A percentile compares a stretch with the other conserved stretches of the same genome.
Conservation (phyloP, 768 basidiomycete genomes). For the Megacollybia marginata region DNA sequence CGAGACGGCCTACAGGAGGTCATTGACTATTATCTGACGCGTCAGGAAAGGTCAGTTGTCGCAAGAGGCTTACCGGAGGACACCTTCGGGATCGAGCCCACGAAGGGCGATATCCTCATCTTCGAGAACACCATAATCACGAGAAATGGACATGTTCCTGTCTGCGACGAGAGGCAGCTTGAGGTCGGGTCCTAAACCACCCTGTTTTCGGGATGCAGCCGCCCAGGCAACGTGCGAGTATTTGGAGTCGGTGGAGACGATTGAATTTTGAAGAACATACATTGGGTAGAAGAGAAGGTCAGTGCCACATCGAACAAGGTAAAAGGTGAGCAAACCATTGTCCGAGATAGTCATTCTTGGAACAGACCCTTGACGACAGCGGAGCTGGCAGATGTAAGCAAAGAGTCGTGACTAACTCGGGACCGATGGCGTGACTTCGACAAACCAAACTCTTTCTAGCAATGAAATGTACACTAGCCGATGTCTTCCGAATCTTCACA, state of each 20-base stretch:
- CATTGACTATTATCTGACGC: constrained; percentile 87
- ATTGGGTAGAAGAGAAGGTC: no score
- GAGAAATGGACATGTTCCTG: constrained; percentile 68
- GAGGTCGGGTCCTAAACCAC: constrained; percentile 86
- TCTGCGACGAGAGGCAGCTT: constrained; percentile 80
- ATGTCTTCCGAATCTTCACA: no score
- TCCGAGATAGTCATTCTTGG: no score
- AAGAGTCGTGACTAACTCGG: no score
- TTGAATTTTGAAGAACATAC: no score
- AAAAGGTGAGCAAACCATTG: no score
- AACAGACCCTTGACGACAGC: no score
- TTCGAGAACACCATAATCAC: constrained; percentile 85
- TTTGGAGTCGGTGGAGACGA: constrained; percentile 85
- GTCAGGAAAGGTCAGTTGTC: background rate
- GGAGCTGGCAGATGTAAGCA: no score
- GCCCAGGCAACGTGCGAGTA: constrained; percentile 80
- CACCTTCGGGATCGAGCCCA: constrained; percentile 77
- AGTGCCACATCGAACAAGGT: no score
- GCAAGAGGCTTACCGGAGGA: constrained; percentile 41
- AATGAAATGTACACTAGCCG: no score
- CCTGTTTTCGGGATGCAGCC: constrained; percentile 78
- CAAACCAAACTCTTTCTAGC: no score
- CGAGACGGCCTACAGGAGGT: constrained; percentile 94
- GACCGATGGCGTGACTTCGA: no score
- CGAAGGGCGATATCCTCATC: constrained; percentile 85